A percentile compares a stretch with the other conserved stretches of the same genome.
Conservation (phyloP, 345 rosid species). For the Brassica rapa region DNA sequence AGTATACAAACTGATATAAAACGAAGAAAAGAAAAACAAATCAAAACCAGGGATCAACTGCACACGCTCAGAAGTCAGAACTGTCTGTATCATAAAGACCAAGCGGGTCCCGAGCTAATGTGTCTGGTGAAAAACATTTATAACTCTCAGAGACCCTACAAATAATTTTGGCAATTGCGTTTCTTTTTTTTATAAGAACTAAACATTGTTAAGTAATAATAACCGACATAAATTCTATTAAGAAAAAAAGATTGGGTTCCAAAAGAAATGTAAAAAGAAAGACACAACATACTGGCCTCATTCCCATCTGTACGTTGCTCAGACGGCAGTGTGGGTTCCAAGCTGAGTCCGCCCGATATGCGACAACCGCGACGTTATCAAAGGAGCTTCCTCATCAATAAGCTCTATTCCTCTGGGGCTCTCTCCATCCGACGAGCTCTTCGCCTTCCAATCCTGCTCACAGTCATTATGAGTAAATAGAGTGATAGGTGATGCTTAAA, state of each 20-base stretch:
- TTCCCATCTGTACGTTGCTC: slow-evolving; percentile 30
- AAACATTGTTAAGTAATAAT: slow-evolving; percentile 34
- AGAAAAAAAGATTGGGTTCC: slow-evolving; percentile 3
- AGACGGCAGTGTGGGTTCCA: slow-evolving; percentile 49
- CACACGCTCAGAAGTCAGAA: neutral
- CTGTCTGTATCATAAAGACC: slow-evolving; percentile 20
- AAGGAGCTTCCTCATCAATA: slow-evolving; percentile 84
- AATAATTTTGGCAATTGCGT: slow-evolving; percentile 17
- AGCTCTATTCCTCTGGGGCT: slow-evolving; percentile 49
- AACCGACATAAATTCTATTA: slow-evolving; percentile 25
- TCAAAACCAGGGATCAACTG: neutral
- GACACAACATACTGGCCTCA: slow-evolving; percentile 17
- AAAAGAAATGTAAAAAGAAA: slow-evolving; percentile 4
- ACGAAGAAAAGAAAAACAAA: neutral
- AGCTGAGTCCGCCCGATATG: slow-evolving; percentile 78
- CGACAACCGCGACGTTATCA: slow-evolving; percentile 67
- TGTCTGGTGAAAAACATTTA: slow-evolving; percentile 24
- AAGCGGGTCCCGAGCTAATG: slow-evolving; percentile 15
- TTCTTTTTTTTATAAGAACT: neutral
- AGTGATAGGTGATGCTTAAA: neutral
- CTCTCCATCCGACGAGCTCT: slow-evolving; percentile 72
- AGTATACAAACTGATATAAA: neutral
- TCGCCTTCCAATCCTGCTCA: slow-evolving; percentile 90
- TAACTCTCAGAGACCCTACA: slow-evolving; percentile 31
- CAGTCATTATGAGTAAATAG: neutral